Evolutionary conservation across 129 eudicot genomes (phyloP), one percentile per base, ranked within the genome.

Genomic region (Sambucus nigra): DNA sequence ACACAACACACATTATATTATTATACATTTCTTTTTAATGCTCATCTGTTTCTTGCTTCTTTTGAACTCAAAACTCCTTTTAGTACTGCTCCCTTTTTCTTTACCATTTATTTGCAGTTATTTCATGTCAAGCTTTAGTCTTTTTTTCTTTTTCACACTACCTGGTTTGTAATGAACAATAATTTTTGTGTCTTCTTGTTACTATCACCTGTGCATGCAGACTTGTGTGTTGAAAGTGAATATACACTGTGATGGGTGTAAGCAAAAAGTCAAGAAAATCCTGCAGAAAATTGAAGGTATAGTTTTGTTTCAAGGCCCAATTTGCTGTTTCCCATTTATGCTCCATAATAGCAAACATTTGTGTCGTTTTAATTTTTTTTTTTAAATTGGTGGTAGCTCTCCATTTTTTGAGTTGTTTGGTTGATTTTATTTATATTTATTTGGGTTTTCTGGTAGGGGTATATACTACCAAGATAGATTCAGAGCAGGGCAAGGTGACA

Each of bases 211-310:
- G 67, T 70, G 55, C 82, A 68, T 85, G 88, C 93, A 89, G 98
- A 89, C 98, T 64, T 76, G 86, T 72, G 70, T 82, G 22, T 73
- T 89, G 50, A 89, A 85, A 69, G 98, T 89, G 76, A 85, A 89
- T 66, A 85, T 89, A 41, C 98, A 89, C 75, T 89, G 98, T 81
- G 98, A 89, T 81, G 98, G 98, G 0, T 89, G 98, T 62, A 89
- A 81, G 81, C 78, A 77, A 10, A 85, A 89, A 72, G 98, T 89
- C 69, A 89, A 81, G 86, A 89, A 85, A 76, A 85, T 89, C 80
- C 71, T 89, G 83, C 95, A 89, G 77, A 89, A 89, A 73, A 85
- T 84, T 61, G 98, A 89, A 0, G 98, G 98, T 89, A 83, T 38
- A 16, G 29, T 60, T 8, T 22, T 31, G 57, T 51, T 67, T 17